Base-by-base conservation (phyloP, 2,329 filamentous ascomycete genomes). In the Cryphonectria carpinicola region DNA sequence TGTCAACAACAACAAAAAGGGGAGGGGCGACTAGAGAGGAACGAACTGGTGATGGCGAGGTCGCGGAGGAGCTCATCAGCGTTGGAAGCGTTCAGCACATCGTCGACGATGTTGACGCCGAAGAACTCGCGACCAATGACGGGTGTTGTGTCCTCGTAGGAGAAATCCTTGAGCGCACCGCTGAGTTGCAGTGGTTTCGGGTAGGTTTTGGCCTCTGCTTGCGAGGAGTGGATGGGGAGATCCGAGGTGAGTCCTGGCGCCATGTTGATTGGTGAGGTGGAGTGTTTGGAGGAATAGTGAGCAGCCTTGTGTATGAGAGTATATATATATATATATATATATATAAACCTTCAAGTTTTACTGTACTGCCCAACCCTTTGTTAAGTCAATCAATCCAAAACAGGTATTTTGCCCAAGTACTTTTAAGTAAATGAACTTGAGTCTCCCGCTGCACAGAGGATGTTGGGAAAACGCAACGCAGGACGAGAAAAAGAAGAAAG, bases 91-190 rank as follows among this genome's bases (percentile, higher is more conserved):
- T 71, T 70, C n/a, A 72, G 32, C 5, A 72, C 37, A 25, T 72
- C 71, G 28, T 72, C 71, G 46, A 72, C 71, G 32, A 72, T 70
- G 28, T 72, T 72, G 63, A 72, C 71, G 32, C 65, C 64, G 5
- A 62, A 25, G 32, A 70, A 72, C 62, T 72, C 71, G 32, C 71
- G 71, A 39, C 71, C 71, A 35, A 72, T 72, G 17, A 66, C 62
- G 14, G 71, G 71, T 46, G 71, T 72, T 11, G 68, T 65, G 54
- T 72, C 71, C 35, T 72, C 71, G n/a, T 43, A 66, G 2, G 68
- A 64, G 37, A 70, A 68, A n/a, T 68, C 63, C 11, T 72, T 66
- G 10, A 72, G 62, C 11, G 46, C 68, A 35, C 68, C 68, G 62
- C 65, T 68, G 28, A 68, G 61, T 62, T 70, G 64, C 39, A 72